A percentile compares a stretch with the other conserved stretches of the same genome.
phyloP scores from a whole-genome alignment of 208 protist species.

The Spongospora subterranea region DNA sequence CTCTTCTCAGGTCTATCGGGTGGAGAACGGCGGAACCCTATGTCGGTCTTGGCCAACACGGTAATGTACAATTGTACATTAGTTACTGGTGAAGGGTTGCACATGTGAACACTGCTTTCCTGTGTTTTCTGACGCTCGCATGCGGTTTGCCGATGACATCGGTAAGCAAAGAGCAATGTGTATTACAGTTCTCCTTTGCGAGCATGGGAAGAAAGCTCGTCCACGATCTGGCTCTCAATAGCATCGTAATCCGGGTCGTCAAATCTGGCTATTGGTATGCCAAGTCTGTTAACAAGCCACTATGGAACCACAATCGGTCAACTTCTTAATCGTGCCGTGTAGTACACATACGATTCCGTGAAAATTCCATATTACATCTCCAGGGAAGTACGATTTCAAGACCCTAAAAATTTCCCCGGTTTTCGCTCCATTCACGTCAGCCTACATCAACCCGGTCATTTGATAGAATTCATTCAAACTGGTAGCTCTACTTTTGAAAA shows the following conservation, averaged over 20 bases:
- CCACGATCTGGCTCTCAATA: too few species aligned
- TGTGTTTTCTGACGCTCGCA: too few species aligned
- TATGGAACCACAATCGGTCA: background rate
- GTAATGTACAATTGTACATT: too few species aligned
- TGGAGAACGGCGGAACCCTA: too few species aligned
- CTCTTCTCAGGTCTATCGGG: too few species aligned
- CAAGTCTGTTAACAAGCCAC: background rate
- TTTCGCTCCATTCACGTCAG: background rate
- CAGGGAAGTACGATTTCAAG: background rate
- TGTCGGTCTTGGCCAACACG: too few species aligned
- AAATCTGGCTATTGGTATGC: background rate
- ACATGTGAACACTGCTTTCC: too few species aligned
- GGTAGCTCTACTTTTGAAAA: background rate
- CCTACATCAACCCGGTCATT: background rate
- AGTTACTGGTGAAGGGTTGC: too few species aligned
- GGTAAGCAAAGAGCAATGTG: too few species aligned
- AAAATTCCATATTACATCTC: background rate
- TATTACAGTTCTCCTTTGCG: too few species aligned
- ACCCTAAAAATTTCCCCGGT: background rate
- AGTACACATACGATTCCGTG: background rate
- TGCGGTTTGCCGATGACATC: too few species aligned
- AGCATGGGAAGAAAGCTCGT: too few species aligned
- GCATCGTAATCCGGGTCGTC: background rate
- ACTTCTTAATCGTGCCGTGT: background rate
- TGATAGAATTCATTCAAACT: background rate